phyloP scores from a whole-genome alignment of 1,139 yeast genomes.

The Suhomyces maxii region DNA sequence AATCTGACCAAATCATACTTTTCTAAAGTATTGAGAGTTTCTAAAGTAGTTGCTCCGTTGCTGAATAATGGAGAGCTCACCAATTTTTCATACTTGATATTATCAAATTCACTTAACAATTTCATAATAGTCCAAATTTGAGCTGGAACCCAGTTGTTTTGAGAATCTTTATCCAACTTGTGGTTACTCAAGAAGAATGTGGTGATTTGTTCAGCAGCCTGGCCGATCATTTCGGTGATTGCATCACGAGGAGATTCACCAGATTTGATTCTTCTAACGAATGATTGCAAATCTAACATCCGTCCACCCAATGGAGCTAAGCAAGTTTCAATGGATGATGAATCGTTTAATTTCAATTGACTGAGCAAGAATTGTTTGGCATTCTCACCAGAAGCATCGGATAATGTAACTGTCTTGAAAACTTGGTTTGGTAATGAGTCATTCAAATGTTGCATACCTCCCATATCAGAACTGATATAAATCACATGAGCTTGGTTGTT shows the following conservation, averaged over 20 bases:
- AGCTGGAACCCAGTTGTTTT: slow-evolving; percentile 62
- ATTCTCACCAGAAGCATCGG: slow-evolving; percentile 76
- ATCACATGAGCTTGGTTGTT: slow-evolving; percentile 88
- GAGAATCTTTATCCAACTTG: slow-evolving; percentile 17
- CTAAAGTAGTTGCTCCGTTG: slow-evolving; percentile 47
- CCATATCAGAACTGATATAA: slow-evolving; percentile 81
- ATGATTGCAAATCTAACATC: slow-evolving; percentile 89
- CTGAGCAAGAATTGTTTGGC: slow-evolving; percentile 71
- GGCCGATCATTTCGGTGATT: slow-evolving; percentile 72
- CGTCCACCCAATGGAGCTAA: slow-evolving; percentile 88
- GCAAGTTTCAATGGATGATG: slow-evolving; percentile 48
- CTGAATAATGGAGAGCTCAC: slow-evolving; percentile 66
- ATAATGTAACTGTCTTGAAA: slow-evolving; percentile 68
- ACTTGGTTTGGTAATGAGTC: slow-evolving; percentile 83
- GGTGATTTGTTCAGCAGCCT: slow-evolving; percentile 84
- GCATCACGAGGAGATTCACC: slow-evolving; percentile 86
- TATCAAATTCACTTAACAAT: slow-evolving; percentile 50
- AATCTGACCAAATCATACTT: slow-evolving; percentile 74
- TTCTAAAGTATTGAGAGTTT: slow-evolving; percentile 69
- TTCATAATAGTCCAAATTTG: slow-evolving; percentile 90
- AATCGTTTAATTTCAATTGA: slow-evolving; percentile 45
- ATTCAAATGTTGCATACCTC: slow-evolving; percentile 66
- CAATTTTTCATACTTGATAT: slow-evolving; percentile 52
- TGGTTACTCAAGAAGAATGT: slow-evolving; percentile 69
- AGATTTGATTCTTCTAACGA: slow-evolving; percentile 79